These are phyloP conservation scores for Colletotrichum acutatum DNA, from an alignment of 2,329 filamentous ascomycete species.

Conservation along the genomic window DNA sequence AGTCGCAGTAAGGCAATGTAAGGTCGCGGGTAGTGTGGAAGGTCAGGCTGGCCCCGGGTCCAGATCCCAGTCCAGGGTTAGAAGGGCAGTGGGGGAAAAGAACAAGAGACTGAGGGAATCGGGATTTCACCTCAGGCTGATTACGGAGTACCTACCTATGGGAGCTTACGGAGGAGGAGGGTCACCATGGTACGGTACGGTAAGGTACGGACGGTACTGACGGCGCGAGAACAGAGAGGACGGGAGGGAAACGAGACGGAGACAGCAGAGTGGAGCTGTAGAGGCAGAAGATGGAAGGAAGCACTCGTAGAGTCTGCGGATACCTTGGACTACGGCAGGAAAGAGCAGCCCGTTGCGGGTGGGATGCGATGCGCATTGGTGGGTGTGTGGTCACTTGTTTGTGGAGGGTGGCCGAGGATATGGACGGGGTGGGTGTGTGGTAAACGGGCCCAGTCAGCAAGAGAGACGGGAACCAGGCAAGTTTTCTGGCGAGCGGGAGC, in stretches of 20 bases:
- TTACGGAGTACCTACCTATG: too few relatives aligned
- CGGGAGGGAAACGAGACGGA: neutral
- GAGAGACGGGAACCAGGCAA: conserved; percentile 1
- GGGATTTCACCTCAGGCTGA: conserved; percentile 15
- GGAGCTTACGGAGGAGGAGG: neutral
- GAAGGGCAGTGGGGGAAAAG: conserved; percentile 31
- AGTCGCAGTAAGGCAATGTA: conserved; percentile 10
- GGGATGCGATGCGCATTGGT: conserved; percentile 8
- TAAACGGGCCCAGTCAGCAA: conserved; percentile 27
- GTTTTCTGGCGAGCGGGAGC: neutral
- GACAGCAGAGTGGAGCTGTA: conserved; percentile 1
- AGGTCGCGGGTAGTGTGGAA: conserved; percentile 18
- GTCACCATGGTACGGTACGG: neutral
- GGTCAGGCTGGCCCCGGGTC: conserved; percentile 32
- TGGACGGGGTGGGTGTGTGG: conserved; percentile 24
- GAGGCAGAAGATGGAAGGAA: neutral
- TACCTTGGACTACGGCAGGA: neutral
- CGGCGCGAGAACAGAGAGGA: neutral
- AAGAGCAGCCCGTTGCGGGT: neutral
- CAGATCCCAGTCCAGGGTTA: conserved; percentile 17
- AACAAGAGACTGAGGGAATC: conserved; percentile 31
- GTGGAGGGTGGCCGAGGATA: conserved; percentile 32
- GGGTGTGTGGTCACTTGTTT: conserved; percentile 21
- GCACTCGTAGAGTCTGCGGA: neutral
- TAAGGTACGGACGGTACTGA: neutral